phyloP scores from a whole-genome alignment of 2,329 filamentous ascomycete genomes.

The Xylogone sp. region DNA sequence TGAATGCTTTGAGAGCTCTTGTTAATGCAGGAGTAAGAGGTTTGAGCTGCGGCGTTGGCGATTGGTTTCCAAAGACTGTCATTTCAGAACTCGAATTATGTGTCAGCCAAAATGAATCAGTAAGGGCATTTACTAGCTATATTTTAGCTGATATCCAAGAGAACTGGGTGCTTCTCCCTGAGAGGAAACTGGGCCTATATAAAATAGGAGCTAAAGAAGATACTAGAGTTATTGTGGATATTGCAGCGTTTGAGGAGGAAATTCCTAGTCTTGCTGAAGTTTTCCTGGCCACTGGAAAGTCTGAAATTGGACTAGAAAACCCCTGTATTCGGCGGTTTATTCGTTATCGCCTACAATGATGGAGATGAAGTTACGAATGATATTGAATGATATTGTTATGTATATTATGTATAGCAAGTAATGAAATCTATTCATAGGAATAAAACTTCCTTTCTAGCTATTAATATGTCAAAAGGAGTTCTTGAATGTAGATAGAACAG shows the following conservation, averaged over 20 bases:
- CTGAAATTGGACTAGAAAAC: neutral
- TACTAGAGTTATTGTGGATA: neutral
- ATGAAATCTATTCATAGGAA: neutral
- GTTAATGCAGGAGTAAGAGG: neutral
- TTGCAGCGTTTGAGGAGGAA: neutral
- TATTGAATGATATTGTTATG: neutral
- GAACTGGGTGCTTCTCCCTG: neutral
- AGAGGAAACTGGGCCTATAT: neutral
- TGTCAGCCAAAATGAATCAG: neutral
- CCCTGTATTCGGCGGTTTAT: neutral
- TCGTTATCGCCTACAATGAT: neutral
- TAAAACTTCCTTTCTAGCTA: too few relatives aligned
- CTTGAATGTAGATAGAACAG: too few relatives aligned
- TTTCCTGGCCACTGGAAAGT: neutral
- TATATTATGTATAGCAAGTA: neutral
- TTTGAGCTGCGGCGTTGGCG: neutral
- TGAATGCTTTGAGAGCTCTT: neutral
- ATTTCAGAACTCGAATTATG: neutral
- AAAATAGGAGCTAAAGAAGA: neutral
- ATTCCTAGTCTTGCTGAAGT: neutral
- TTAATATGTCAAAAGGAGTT: too few relatives aligned
- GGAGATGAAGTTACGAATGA: neutral
- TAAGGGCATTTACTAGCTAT: neutral
- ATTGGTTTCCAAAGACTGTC: neutral
- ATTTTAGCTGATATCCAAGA: neutral